phyloP scores from a whole-genome alignment of 1,284 basidiomycete genomes.

The Singerocomus inundabilis region DNA sequence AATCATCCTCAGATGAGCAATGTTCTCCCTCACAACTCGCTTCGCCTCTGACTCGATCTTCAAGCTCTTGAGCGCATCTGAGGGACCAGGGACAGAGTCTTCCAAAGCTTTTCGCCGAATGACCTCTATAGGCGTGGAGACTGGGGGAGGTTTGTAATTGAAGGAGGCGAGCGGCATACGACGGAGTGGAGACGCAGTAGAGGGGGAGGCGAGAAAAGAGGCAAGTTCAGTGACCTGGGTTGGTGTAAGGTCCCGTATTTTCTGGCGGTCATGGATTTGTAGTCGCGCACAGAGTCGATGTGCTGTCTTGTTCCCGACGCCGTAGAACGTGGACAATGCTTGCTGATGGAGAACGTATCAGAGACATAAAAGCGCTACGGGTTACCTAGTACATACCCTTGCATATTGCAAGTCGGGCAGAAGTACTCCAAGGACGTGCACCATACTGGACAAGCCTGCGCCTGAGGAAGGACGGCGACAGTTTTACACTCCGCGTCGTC shows the following conservation, averaged over 20 bases:
- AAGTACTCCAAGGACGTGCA: slow-evolving; percentile 76
- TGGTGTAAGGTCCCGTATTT: slow-evolving; percentile 74
- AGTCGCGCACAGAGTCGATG: slow-evolving; percentile 84
- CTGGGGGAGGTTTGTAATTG: slow-evolving; percentile 47
- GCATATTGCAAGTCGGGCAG: slow-evolving; percentile 68
- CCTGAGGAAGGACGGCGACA: background rate
- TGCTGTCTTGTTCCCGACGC: slow-evolving; percentile 73
- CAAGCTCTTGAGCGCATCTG: slow-evolving; percentile 67
- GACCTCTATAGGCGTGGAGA: slow-evolving; percentile 43
- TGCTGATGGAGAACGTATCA: slow-evolving; percentile 49
- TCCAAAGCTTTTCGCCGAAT: slow-evolving; percentile 33
- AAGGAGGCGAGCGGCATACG: slow-evolving; percentile 61
- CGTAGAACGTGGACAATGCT: slow-evolving; percentile 83
- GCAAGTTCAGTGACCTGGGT: slow-evolving; percentile 81
- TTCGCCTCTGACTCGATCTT: slow-evolving; percentile 82
- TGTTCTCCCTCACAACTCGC: slow-evolving; percentile 80
- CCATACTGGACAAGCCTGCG: slow-evolving; percentile 39
- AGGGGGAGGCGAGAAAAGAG: slow-evolving; percentile 85
- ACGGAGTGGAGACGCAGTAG: slow-evolving; percentile 60
- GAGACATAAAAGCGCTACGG: background rate
- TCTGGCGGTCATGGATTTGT: slow-evolving; percentile 80
- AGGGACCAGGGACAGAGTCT: slow-evolving; percentile 24
- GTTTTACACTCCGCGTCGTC: slow-evolving; percentile 35
- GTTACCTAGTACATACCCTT: slow-evolving; percentile 46
- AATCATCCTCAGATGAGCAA: slow-evolving; percentile 86